phyloP scores from a whole-genome alignment of 2,329 filamentous ascomycete genomes.

The Trichoderma koningii region DNA sequence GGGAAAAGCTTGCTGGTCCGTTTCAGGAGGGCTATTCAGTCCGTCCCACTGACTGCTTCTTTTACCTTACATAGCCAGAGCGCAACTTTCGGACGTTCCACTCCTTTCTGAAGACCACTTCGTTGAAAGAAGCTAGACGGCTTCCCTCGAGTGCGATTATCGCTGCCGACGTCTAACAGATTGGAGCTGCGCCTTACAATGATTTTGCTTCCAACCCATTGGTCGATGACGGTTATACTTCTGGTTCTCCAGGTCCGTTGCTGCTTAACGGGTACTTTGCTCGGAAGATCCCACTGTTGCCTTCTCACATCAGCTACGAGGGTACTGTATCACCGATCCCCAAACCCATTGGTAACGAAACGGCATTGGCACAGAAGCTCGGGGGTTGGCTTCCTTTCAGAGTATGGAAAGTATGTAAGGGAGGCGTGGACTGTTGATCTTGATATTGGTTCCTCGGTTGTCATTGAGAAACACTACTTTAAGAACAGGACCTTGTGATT shows the following conservation, averaged over 20 bases:
- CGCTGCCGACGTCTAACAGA: not conserved
- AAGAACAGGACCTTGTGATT: not conserved
- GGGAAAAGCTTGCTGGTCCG: not conserved
- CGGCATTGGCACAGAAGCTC: not conserved
- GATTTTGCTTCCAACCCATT: not conserved
- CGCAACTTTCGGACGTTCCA: not conserved
- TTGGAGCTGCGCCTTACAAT: not conserved
- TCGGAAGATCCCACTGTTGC: not conserved
- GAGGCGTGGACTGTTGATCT: not conserved
- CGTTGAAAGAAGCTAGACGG: not conserved
- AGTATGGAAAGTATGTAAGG: not conserved
- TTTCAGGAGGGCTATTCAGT: conserved; percentile 4
- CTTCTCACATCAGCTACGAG: not conserved
- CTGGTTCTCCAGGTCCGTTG: not conserved
- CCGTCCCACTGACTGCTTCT: not conserved
- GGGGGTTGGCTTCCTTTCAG: not conserved
- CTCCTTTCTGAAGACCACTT: not conserved
- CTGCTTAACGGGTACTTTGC: not conserved
- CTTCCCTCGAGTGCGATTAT: not conserved
- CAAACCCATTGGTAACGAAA: not conserved
- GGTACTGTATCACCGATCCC: not conserved
- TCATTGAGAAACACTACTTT: not conserved
- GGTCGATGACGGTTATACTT: not conserved
- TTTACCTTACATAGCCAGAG: not conserved
- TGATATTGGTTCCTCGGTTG: not conserved